Evolutionary conservation across 1,284 basidiomycete genomes (phyloP).

Genomic region (Sanghuangporus baumii): DNA sequence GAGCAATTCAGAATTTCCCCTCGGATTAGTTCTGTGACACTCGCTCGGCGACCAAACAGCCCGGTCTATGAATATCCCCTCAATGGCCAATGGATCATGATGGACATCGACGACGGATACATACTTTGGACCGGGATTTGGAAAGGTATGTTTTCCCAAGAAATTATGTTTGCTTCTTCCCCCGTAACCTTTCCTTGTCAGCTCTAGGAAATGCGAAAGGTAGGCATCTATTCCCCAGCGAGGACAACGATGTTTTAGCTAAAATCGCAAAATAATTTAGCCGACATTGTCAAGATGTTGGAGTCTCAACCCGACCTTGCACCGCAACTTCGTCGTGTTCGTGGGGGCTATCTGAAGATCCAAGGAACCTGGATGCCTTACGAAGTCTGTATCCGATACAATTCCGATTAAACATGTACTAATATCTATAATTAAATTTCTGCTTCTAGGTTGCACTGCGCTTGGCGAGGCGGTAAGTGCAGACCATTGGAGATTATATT

Average conservation of each 20-base stretch:
- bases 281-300: slow-evolving; percentile 85
- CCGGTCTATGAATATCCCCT: slow-evolving; percentile 84
- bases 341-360: slow-evolving; percentile 83
- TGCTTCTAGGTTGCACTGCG: slow-evolving; percentile 57
- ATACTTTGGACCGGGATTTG: slow-evolving; percentile 85
- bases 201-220: slow-evolving; percentile 83
- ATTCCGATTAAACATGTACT: neutral
- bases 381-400: slow-evolving; percentile 42
- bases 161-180: neutral
- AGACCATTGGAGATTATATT: slow-evolving; percentile 11
- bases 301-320: slow-evolving; percentile 84
- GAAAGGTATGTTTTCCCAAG: slow-evolving; percentile 54
- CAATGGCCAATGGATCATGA: slow-evolving; percentile 88
- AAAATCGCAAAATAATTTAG: slow-evolving; percentile 32
- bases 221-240: slow-evolving; percentile 27
- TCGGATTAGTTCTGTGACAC: neutral
- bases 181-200: slow-evolving; percentile 25
- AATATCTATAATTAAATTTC: slow-evolving; percentile 4
- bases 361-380: slow-evolving; percentile 90
- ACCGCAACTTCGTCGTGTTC: slow-evolving; percentile 70
- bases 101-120: slow-evolving; percentile 86
- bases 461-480: slow-evolving; percentile 64
- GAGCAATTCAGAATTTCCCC: slow-evolving; percentile 21
- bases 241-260: slow-evolving; percentile 7
- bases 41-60: slow-evolving; percentile 32